Conservation (phyloP, 1,139 yeast genomes). For the Candida smagusa region DNA sequence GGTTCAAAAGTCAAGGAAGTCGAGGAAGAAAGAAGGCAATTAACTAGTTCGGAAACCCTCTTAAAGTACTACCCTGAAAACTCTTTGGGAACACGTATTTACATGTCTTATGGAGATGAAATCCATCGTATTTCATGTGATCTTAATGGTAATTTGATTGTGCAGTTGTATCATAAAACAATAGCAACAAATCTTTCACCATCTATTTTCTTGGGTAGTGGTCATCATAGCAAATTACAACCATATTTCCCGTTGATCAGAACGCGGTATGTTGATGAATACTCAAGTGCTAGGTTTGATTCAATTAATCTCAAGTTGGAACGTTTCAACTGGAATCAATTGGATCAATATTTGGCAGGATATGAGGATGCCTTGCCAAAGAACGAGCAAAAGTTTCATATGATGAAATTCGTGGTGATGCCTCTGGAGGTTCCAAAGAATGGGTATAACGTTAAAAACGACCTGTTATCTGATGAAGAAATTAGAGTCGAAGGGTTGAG, state of each 20-base stretch:
- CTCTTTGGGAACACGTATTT: conserved; percentile 57
- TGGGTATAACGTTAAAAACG: conserved; percentile 51
- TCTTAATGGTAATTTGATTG: conserved; percentile 64
- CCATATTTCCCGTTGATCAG: conserved; percentile 58
- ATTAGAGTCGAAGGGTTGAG: conserved; percentile 83
- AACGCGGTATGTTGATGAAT: conserved; percentile 73
- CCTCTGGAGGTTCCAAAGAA: conserved; percentile 71
- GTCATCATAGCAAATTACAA: conserved; percentile 11
- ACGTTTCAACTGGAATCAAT: conserved; percentile 80
- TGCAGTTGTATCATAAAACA: conserved; percentile 60
- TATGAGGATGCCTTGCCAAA: conserved; percentile 68
- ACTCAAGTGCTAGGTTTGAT: conserved; percentile 57
- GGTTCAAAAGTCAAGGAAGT: conserved; percentile 64
- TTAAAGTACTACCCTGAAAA: conserved; percentile 40
- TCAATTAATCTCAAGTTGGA: conserved; percentile 52
- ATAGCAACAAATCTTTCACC: conserved; percentile 6
- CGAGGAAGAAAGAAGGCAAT: conserved; percentile 58
- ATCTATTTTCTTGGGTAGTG: conserved; percentile 4
- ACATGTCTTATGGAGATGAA: conserved; percentile 75
- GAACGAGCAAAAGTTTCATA: conserved; percentile 55
- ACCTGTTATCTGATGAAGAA: conserved; percentile 74
- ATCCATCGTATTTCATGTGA: conserved; percentile 81
- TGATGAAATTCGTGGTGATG: conserved; percentile 77
- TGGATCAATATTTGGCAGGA: conserved; percentile 90
- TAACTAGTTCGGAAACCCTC: conserved; percentile 32